phyloP scores from a whole-genome alignment of 2,329 filamentous ascomycete genomes.

The Pezicula neosporulosa region DNA sequence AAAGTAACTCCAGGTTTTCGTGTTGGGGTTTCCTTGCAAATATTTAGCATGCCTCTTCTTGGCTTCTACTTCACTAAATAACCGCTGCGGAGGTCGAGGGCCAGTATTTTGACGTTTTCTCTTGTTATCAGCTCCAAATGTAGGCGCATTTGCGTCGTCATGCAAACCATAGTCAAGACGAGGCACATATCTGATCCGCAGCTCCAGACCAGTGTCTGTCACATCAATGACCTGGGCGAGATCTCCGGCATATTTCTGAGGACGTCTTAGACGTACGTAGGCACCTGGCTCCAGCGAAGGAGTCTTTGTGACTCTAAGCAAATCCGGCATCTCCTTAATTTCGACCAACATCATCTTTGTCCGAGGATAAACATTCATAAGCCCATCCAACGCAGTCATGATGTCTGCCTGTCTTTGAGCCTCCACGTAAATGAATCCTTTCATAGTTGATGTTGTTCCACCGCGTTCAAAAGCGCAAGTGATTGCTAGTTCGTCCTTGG shows the following conservation, averaged over 20 bases:
- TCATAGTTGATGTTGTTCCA: conserved; percentile 74
- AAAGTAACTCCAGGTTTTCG: conserved; percentile 78
- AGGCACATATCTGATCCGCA: conserved; percentile 82
- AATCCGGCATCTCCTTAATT: conserved; percentile 95
- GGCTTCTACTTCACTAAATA: conserved; percentile 92
- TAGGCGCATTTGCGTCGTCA: conserved; percentile 60
- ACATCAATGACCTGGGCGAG: conserved; percentile 90
- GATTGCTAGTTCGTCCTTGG: conserved; percentile 78
- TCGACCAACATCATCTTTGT: conserved; percentile 85
- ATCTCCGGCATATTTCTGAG: conserved; percentile 80
- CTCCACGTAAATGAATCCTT: conserved; percentile 93
- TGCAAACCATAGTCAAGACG: conserved; percentile 87
- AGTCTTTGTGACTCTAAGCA: conserved; percentile 86
- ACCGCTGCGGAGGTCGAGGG: conserved; percentile 76
- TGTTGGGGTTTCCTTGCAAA: conserved; percentile 41
- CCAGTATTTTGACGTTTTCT: conserved; percentile 70
- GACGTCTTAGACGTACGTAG: conserved; percentile 84
- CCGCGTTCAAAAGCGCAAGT: conserved; percentile 91
- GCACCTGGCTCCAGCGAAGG: conserved; percentile 81
- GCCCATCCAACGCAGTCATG: conserved; percentile 73
- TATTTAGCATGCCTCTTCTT: conserved; percentile 75
- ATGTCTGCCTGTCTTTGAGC: conserved; percentile 86
- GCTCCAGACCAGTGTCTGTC: conserved; percentile 87
- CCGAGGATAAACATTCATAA: conserved; percentile 87
- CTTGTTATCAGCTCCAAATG: conserved; percentile 49